phyloP scores from a whole-genome alignment of 192 early-diverging fungal species.

The Backusella westeae region DNA sequence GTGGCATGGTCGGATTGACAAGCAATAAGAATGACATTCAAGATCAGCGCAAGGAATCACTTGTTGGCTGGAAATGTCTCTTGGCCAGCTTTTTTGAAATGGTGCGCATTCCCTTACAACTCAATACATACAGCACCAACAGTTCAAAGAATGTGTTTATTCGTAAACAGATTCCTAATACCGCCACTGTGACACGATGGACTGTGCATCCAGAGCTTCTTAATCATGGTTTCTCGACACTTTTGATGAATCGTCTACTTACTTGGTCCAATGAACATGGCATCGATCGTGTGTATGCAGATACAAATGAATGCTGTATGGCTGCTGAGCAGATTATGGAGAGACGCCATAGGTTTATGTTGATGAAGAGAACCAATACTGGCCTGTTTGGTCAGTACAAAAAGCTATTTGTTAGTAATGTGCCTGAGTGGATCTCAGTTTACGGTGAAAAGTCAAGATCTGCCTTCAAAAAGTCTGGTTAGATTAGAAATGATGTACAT shows the following conservation, averaged over 20 bases:
- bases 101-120: not conserved
- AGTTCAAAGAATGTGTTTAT: not conserved
- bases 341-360: conserved; percentile 12
- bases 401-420: conserved; percentile 8
- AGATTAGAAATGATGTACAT: not conserved
- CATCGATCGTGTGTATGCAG: conserved; percentile 23
- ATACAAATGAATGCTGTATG: conserved; percentile 18
- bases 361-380: not conserved
- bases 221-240: conserved; percentile 24
- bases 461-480: conserved; percentile 7
- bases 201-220: conserved; percentile 30
- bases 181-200: conserved; percentile 26
- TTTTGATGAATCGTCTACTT: conserved; percentile 28
- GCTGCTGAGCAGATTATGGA: conserved; percentile 12
- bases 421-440: conserved; percentile 20
- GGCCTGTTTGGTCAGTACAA: conserved; percentile 16
- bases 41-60: not conserved
- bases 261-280: conserved; percentile 27
- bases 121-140: not conserved
- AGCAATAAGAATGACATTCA: conserved; percentile 16
- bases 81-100: conserved; percentile 6
- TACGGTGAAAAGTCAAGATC: conserved; percentile 19
- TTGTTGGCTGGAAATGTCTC: conserved; percentile 10
- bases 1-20: conserved; percentile 31
- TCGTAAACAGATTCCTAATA: conserved; percentile 16